Evolutionary conservation across 1,139 yeast genomes (phyloP), one percentile per base, ranked within the genome.

Genomic region (Diutina mesorugosa): DNA sequence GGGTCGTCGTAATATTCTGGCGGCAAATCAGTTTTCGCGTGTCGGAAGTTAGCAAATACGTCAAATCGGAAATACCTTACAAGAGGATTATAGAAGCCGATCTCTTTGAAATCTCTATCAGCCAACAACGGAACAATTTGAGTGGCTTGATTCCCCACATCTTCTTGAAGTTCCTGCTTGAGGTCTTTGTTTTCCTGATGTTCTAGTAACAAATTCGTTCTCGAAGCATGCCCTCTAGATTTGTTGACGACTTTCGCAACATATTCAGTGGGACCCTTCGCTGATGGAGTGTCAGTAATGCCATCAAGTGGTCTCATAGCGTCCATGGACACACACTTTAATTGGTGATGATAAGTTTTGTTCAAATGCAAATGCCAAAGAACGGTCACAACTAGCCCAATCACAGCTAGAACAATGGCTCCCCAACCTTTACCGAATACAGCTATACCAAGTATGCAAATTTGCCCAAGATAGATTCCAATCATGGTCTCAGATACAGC

Each of bases 361-460:
- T 74, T 78, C 64, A 91, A 69, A 59, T 80, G 76, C 45, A 81
- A 51, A 66, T 93, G 97, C 58, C 81, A 77, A 64, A 82, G 80
- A 4, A 80, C 78, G 0, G 97, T 90, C 60, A 79, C 74, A 16
- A 75, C 81, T 16, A 90, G 65, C 57, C 84, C 74, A 58, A 89
- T 77, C 8, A 81, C 85, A 69, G 87, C 90, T 57, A 93, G 72
- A 16, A 81, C 91, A 61, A 91, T 79, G 55, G 96, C 95, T 48
- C 96, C 97, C 97, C 97, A 91, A 58, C 95, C 88, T 76, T 90
- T 89, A 61, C 96, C 95, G 65, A 90, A 90, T 32, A 84, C 89
- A 67, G 90, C 90, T 61, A 93, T 75, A 58, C 95, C 97, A 61
- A 91, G 72, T 66, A 93, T 67, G 73, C 96, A 89, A 41, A 90